Evolutionary conservation across 805 yeast genomes (phyloP).

Genomic region (Wickerhamiella australiensis): DNA sequence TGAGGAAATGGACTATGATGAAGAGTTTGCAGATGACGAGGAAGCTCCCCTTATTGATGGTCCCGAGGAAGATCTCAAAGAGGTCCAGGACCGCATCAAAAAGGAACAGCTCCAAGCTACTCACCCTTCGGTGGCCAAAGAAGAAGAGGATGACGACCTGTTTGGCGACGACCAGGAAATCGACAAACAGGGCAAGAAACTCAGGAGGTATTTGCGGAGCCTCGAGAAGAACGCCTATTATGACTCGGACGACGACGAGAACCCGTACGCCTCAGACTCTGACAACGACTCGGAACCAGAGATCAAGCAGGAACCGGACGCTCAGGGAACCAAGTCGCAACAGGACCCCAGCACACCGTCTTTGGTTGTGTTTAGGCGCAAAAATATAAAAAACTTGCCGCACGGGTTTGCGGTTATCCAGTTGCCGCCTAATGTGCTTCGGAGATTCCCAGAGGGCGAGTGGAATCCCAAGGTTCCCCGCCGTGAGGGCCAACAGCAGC

Average conservation of each 20-base stretch:
- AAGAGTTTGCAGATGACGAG: slow-evolving; percentile 96
- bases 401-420: slow-evolving; percentile 49
- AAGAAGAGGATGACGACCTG: slow-evolving; percentile 48
- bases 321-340: slow-evolving; percentile 11
- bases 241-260: slow-evolving; percentile 72
- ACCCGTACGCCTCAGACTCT: slow-evolving; percentile 61
- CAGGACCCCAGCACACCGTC: slow-evolving; percentile 22
- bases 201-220: slow-evolving; percentile 70
- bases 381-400: slow-evolving; percentile 34
- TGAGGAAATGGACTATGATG: slow-evolving; percentile 89
- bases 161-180: slow-evolving; percentile 60
- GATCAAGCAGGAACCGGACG: slow-evolving; percentile 31
- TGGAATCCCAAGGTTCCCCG: slow-evolving; percentile 62
- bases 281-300: slow-evolving; percentile 36
- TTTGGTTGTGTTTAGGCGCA: slow-evolving; percentile 24
- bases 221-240: slow-evolving; percentile 79
- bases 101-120: slow-evolving; percentile 32
- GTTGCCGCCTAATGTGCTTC: slow-evolving; percentile 48
- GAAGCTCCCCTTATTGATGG: slow-evolving; percentile 98
- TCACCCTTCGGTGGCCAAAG: slow-evolving; percentile 62
- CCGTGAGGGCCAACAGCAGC: slow-evolving; percentile 11
- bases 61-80: slow-evolving; percentile 84
- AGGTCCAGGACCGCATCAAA: slow-evolving; percentile 49
- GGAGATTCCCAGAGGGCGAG: slow-evolving; percentile 62
- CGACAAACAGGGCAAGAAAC: slow-evolving; percentile 81